Percentiles rank a stretch among this genome's conserved stretches.
Conservation (phyloP, 2,329 filamentous ascomycete species). For the Ophiostoma novo-ulmi region DNA sequence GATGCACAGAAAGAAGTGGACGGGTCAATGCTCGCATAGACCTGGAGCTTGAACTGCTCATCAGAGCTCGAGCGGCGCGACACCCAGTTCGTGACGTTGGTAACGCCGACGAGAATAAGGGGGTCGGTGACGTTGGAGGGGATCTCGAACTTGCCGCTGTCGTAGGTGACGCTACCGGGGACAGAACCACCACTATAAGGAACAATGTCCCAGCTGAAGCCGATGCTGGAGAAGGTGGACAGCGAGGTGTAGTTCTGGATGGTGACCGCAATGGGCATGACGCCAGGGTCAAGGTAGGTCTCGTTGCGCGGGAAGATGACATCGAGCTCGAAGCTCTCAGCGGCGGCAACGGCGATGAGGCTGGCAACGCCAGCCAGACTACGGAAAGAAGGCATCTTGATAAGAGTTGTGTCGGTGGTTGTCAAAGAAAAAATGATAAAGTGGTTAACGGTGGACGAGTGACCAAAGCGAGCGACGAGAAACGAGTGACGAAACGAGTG, state of each 20-base stretch:
- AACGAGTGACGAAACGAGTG: not conserved
- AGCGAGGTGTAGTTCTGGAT: slow-evolving; percentile 18
- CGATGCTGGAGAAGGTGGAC: not conserved
- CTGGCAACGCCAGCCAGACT: slow-evolving; percentile 9
- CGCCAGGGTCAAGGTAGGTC: slow-evolving; percentile 22
- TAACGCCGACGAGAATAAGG: slow-evolving; percentile 16
- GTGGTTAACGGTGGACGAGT: not conserved
- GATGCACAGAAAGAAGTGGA: slow-evolving; percentile 10
- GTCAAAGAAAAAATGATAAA: not conserved
- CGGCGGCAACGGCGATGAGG: slow-evolving; percentile 9
- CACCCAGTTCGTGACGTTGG: slow-evolving; percentile 22
- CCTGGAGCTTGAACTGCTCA: slow-evolving; percentile 14
- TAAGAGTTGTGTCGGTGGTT: not conserved
- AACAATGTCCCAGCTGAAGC: slow-evolving; percentile 16
- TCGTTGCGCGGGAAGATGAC: slow-evolving; percentile 26
- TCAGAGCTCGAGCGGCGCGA: not conserved
- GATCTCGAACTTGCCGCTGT: slow-evolving; percentile 8
- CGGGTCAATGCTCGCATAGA: not conserved
- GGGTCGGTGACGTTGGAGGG: not conserved
- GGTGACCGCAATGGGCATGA: slow-evolving; percentile 22
- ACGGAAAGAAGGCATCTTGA: slow-evolving; percentile 3
- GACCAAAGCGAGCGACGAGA: not conserved
- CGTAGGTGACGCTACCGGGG: not conserved
- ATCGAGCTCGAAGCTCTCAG: slow-evolving; percentile 19
- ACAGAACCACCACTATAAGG: not conserved